phyloP scores from a whole-genome alignment of 2,329 filamentous ascomycete genomes.

The Setomelanomma holmii region DNA sequence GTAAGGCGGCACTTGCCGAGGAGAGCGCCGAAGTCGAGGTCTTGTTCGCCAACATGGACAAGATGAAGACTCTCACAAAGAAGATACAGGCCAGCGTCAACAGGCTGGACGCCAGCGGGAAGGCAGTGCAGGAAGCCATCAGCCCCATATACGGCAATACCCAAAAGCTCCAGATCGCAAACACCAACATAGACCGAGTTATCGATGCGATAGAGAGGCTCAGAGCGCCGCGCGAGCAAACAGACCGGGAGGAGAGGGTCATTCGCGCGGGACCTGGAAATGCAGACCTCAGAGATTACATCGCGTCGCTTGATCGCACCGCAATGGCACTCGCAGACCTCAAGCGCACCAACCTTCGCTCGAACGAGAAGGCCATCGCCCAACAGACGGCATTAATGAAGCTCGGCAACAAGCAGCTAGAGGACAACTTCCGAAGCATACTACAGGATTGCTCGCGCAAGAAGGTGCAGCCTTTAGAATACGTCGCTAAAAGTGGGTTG shows the following conservation, averaged over 20 bases:
- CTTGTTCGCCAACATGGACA: slow-evolving; percentile 76
- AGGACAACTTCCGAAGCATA: slow-evolving; percentile 81
- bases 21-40: slow-evolving; percentile 74
- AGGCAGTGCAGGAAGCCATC: slow-evolving; percentile 89
- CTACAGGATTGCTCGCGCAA: slow-evolving; percentile 79
- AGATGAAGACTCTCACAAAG: slow-evolving; percentile 91
- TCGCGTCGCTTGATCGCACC: slow-evolving; percentile 87
- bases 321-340: slow-evolving; percentile 85
- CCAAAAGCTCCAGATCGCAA: slow-evolving; percentile 84
- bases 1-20: slow-evolving; percentile 66
- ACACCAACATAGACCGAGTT: slow-evolving; percentile 86
- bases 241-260: slow-evolving; percentile 88
- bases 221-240: slow-evolving; percentile 89
- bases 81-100: slow-evolving; percentile 91
- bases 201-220: slow-evolving; percentile 87
- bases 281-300: slow-evolving; percentile 81
- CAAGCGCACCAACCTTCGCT: slow-evolving; percentile 86
- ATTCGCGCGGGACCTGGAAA: slow-evolving; percentile 73
- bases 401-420: slow-evolving; percentile 80
- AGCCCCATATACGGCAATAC: slow-evolving; percentile 94
- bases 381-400: slow-evolving; percentile 81
- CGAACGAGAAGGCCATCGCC: slow-evolving; percentile 86
- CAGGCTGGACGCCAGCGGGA: slow-evolving; percentile 84
- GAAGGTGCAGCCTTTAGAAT: slow-evolving; percentile 84
- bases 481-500: slow-evolving; percentile 80